These are phyloP conservation scores for Camellia sinensis DNA, from an alignment of 148 eudicot genomes.

Conservation along the genomic window DNA sequence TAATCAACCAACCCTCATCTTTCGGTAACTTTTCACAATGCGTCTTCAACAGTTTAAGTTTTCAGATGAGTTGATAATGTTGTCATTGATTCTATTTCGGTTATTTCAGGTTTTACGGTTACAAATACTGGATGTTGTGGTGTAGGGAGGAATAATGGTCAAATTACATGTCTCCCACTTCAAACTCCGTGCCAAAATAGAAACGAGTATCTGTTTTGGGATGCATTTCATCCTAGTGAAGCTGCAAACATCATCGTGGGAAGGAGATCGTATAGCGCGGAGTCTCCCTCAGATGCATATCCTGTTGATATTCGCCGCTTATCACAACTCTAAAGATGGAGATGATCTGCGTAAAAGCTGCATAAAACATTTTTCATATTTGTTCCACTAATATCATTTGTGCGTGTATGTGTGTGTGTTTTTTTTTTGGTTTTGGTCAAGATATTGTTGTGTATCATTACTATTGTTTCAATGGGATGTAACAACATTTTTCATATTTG, in stretches of 20 bases:
- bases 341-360: not conserved
- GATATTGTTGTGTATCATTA: no score
- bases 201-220: conserved; percentile 60
- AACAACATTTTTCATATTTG: no score
- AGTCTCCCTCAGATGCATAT: conserved; percentile 41
- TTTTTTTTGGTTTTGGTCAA: no score
- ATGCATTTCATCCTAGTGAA: conserved; percentile 66
- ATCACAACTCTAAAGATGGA: conserved; percentile 33
- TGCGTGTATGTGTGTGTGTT: no score
- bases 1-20: conserved; percentile 29
- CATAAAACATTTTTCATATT: not conserved
- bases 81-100: not conserved
- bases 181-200: conserved; percentile 53
- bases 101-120: conserved; percentile 57
- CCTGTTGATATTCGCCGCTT: conserved; percentile 55
- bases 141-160: conserved; percentile 84
- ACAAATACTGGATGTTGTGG: conserved; percentile 87
- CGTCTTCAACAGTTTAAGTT: not conserved
- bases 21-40: conserved; percentile 21
- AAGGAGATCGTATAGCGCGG: conserved; percentile 44
- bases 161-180: conserved; percentile 68
- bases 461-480: no score
- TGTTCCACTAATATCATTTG: not conserved
- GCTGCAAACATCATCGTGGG: conserved; percentile 53
- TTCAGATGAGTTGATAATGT: not conserved